Conservation (phyloP, 768 basidiomycete species). For the Leccinum sublutescens region DNA sequence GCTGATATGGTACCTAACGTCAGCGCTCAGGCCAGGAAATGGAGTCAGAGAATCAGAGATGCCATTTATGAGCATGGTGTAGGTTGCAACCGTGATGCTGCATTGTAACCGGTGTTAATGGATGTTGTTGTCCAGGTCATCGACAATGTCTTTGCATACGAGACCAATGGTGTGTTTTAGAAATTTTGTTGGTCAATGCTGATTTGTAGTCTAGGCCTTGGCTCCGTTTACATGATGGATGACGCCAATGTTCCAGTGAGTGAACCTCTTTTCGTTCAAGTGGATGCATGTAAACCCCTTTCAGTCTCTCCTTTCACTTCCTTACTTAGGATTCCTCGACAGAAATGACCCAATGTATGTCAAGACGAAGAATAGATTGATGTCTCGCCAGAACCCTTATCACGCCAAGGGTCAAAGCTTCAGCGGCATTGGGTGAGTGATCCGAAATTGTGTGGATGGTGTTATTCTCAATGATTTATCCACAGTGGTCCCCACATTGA, state of each 20-base stretch:
- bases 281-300: background rate
- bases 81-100: slow-evolving; percentile 9
- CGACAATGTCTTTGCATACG: slow-evolving; percentile 71
- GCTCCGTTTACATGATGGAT: slow-evolving; percentile 77
- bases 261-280: background rate
- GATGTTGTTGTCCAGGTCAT: slow-evolving; percentile 43
- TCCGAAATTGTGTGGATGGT: background rate
- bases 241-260: slow-evolving; percentile 82
- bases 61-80: slow-evolving; percentile 67
- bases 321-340: slow-evolving; percentile 75
- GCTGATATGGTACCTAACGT: slow-evolving; percentile 48
- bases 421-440: slow-evolving; percentile 65
- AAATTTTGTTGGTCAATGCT: background rate
- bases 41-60: slow-evolving; percentile 55
- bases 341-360: slow-evolving; percentile 57
- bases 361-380: slow-evolving; percentile 58
- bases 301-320: slow-evolving; percentile 74
- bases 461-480: background rate
- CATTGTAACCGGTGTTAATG: background rate
- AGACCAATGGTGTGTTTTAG: slow-evolving; percentile 57
- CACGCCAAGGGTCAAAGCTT: slow-evolving; percentile 62
- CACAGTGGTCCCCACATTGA: slow-evolving; percentile 71
- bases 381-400: slow-evolving; percentile 70
- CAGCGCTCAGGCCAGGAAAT: slow-evolving; percentile 51
- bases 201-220: slow-evolving; percentile 45